phyloP scores from a whole-genome alignment of 2,329 filamentous ascomycete genomes.

The Hymenoscyphus repandus region DNA sequence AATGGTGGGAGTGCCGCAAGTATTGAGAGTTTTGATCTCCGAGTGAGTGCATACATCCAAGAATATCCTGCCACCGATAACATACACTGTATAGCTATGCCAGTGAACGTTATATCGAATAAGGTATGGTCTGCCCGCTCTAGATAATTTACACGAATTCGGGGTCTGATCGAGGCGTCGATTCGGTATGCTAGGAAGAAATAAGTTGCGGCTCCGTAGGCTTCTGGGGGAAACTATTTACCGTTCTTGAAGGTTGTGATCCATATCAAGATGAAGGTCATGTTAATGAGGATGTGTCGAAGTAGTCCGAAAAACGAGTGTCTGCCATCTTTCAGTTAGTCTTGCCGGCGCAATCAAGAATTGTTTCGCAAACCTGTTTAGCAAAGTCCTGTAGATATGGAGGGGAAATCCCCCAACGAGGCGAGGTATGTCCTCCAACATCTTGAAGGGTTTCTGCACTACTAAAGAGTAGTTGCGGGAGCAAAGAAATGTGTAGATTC shows the following conservation, averaged over 20 bases:
- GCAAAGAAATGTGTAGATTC: background rate
- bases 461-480: too few relatives aligned
- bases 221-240: constrained; percentile 2
- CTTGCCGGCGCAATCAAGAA: background rate
- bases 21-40: constrained; percentile 22
- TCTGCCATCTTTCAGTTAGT: constrained; percentile 13
- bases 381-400: constrained; percentile 24
- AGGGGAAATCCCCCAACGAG: constrained; percentile 21
- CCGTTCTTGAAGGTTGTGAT: constrained; percentile 30
- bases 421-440: constrained; percentile 9
- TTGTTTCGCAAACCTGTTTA: constrained; percentile 20
- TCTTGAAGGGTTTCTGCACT: background rate
- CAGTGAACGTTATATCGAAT: constrained; percentile 21
- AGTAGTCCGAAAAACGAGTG: constrained; percentile 26
- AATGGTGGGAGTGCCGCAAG: constrained; percentile 24
- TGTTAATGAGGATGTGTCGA: constrained; percentile 26
- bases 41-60: constrained; percentile 26
- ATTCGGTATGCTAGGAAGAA: constrained; percentile 23
- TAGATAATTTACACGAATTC: constrained; percentile 24
- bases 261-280: constrained; percentile 27
- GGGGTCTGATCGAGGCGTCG: constrained; percentile 23
- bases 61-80: constrained; percentile 19
- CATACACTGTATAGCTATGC: constrained; percentile 20
- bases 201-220: background rate
- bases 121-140: constrained; percentile 21